These are phyloP conservation scores for Fusarium globosum DNA, from an alignment of 2,329 filamentous ascomycete species.

Conservation along the genomic window DNA sequence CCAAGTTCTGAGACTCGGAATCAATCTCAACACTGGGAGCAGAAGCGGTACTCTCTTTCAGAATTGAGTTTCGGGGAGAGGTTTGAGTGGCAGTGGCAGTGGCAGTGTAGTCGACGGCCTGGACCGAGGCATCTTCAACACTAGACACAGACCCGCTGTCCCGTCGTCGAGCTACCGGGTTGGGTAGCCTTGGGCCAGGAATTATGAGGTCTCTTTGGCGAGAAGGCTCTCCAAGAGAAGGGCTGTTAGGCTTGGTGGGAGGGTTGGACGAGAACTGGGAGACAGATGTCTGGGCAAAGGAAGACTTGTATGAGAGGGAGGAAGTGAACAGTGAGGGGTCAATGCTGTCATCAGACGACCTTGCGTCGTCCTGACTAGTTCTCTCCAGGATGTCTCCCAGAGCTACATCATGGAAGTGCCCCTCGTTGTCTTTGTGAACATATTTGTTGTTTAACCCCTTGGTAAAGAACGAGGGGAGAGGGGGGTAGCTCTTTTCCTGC, in stretches of 20 bases:
- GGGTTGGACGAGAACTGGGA: constrained; percentile 1
- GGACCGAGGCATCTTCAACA: neutral
- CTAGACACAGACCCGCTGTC: constrained; percentile 10
- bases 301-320: constrained; percentile 28
- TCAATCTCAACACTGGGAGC: constrained; percentile 15
- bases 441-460: neutral
- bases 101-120: neutral
- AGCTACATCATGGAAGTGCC: neutral
- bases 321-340: constrained; percentile 14
- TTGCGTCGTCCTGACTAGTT: constrained; percentile 3
- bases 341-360: constrained; percentile 18
- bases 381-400: constrained; percentile 1
- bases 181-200: constrained; percentile 9
- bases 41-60: neutral
- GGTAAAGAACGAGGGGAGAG: constrained; percentile 8
- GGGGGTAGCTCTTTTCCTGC: constrained; percentile 1
- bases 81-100: constrained; percentile 19
- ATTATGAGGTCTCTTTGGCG: neutral
- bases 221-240: neutral
- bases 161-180: constrained; percentile 1
- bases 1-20: constrained; percentile 25
- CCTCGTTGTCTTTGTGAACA: neutral
- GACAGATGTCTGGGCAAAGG: constrained; percentile 26
- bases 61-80: constrained; percentile 8
- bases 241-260: neutral